Evolutionary conservation across 768 basidiomycete genomes (phyloP), one percentile per base, ranked within the genome.

Genomic region (Neoboletus subvelutipes): DNA sequence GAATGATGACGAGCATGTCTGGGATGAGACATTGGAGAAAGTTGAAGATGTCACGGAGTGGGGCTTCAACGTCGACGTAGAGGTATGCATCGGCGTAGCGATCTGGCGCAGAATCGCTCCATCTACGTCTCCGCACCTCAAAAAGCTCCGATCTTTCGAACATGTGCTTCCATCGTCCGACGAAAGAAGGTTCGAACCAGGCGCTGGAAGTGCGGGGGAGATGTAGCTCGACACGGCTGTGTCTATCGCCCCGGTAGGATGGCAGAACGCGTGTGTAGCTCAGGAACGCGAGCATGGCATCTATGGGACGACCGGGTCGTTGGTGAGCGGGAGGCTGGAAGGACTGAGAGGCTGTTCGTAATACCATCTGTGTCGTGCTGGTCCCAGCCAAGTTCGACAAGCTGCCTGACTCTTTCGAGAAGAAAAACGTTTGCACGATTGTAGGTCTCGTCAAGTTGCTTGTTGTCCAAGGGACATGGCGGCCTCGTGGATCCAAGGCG

Each of bases 1-100:
- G 48, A 46, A 58, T 45, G 29, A 56, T 50, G 22, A 57, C 54
- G n/a, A 58, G 29, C 54, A 49, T n/a, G 15, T 58, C 54, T 40
- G 48, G 47, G 8, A 56, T 33, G 15, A 58, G 54, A 18, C 55
- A 58, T 13, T 45, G 47, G 37, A 49, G 15, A 33, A 58, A 50
- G 29, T 57, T 56, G 54, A 57, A 58, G 22, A 57, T 50, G 4
- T 58, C 48, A 9, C 47, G 55, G 10, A 50, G 34, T 1, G 48
- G 48, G 9, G 37, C 33, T 50, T 57, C 57, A 3, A 57, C 54
- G 24, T 58, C 41, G 24, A 57, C 54, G 41, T 37, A 58, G 57
- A 56, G 46, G 28, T 49, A 58, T 37, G 34, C 48, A 26, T 55
- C 53, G 17, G 34, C 40, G 10, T 57, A 57, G 57, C 31, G 36